phyloP scores from a whole-genome alignment of 257 asterid species.

The Mentha longifolia region DNA sequence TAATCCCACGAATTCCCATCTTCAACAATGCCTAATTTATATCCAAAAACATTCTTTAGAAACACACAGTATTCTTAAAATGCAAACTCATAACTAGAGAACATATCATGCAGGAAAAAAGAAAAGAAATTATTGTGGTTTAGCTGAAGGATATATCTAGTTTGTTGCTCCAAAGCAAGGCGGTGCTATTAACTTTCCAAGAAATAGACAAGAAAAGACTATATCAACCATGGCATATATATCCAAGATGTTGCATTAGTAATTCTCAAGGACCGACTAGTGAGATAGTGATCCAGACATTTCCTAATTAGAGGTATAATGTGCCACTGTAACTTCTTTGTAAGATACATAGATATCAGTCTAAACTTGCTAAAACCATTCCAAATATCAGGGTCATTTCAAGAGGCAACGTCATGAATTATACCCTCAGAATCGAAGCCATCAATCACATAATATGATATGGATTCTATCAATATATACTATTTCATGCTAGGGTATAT shows the following conservation, averaged over 20 bases:
- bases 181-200: neutral
- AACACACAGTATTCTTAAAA: constrained; percentile 1
- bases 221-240: constrained; percentile 13
- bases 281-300: neutral
- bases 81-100: constrained; percentile 1
- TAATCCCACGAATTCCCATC: constrained; percentile 95
- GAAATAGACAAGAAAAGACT: constrained; percentile 11
- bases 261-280: constrained; percentile 2
- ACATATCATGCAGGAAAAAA: neutral
- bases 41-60: constrained; percentile 31
- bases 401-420: neutral
- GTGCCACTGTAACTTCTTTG: neutral
- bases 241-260: neutral
- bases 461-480: neutral
- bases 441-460: neutral
- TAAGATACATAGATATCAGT: neutral
- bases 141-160: neutral
- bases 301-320: neutral
- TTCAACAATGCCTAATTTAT: constrained; percentile 73
- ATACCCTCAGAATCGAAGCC: neutral
- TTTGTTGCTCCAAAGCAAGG: neutral
- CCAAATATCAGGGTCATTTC: neutral
- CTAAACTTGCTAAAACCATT: constrained; percentile 7
- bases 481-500: neutral
- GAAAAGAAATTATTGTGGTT: too few relatives aligned